Conservation (phyloP, 1,139 yeast species). For the Zygoascus hellenicus region DNA sequence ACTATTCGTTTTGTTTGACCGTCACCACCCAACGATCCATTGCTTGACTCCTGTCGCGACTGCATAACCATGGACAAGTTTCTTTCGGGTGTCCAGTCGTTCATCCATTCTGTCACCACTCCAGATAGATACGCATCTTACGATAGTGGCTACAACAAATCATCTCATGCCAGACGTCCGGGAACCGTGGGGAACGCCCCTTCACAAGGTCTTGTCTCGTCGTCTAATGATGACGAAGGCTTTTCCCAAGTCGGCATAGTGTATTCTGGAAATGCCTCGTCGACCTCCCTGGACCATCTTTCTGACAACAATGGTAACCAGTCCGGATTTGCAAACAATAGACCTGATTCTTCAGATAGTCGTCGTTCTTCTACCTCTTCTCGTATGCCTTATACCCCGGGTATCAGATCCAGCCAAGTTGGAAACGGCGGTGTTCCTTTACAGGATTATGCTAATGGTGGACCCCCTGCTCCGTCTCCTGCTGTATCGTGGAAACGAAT, state of each 20-base stretch:
- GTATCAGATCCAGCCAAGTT: constrained; percentile 34
- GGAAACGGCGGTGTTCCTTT: constrained; percentile 41
- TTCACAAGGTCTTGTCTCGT: constrained; percentile 15
- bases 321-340: not conserved
- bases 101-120: constrained; percentile 57
- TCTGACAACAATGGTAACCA: not conserved
- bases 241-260: constrained; percentile 20
- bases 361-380: constrained; percentile 19
- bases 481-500: constrained; percentile 69
- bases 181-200: constrained; percentile 4
- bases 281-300: constrained; percentile 20
- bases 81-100: constrained; percentile 38
- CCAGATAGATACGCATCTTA: constrained; percentile 61
- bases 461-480: constrained; percentile 68
- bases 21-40: not conserved
- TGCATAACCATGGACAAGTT: constrained; percentile 29
- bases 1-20: not conserved
- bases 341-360: constrained; percentile 7
- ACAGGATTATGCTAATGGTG: constrained; percentile 44
- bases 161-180: constrained; percentile 16
- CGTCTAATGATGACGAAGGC: constrained; percentile 19
- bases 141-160: constrained; percentile 31
- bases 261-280: constrained; percentile 14
- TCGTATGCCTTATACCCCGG: constrained; percentile 33
- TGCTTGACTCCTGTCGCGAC: not conserved